Evolutionary conservation across 768 basidiomycete genomes (phyloP).

Genomic region (Amanita jacksonii): DNA sequence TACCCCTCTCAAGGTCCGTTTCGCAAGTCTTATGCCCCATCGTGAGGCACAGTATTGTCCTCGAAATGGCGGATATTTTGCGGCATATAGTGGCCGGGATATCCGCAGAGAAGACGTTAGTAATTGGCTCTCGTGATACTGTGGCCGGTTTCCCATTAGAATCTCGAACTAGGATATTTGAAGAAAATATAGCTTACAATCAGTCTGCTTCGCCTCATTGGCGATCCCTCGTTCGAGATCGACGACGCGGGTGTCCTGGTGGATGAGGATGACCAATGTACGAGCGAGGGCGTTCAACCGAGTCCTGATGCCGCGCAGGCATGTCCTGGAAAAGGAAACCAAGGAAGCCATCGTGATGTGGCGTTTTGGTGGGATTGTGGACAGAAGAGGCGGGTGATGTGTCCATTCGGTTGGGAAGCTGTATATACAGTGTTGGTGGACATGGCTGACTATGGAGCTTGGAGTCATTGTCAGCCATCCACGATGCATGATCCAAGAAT

Average conservation of each 20-base stretch:
- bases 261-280: not conserved
- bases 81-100: too few species aligned
- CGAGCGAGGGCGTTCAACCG: not conserved
- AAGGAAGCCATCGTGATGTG: not conserved
- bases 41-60: not conserved
- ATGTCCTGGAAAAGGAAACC: not conserved
- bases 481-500: too few species aligned
- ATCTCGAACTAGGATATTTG: not conserved
- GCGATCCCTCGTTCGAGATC: not conserved
- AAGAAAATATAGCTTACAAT: not conserved
- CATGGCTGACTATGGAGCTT: too few species aligned
- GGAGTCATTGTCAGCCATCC: too few species aligned
- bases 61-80: not conserved
- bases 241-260: not conserved
- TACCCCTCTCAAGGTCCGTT: not conserved
- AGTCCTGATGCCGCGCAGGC: not conserved
- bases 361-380: not conserved
- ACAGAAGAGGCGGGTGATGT: not conserved
- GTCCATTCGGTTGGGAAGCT: not conserved
- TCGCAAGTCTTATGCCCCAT: not conserved
- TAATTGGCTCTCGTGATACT: not conserved
- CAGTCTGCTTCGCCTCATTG: not conserved
- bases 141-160: not conserved
- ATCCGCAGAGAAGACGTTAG: too few species aligned
- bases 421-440: too few species aligned